A percentile compares a stretch with the other conserved stretches of the same genome.
phyloP scores from a whole-genome alignment of 495 filamentous ascomycete genomes.

The Trichoderma reesei region DNA sequence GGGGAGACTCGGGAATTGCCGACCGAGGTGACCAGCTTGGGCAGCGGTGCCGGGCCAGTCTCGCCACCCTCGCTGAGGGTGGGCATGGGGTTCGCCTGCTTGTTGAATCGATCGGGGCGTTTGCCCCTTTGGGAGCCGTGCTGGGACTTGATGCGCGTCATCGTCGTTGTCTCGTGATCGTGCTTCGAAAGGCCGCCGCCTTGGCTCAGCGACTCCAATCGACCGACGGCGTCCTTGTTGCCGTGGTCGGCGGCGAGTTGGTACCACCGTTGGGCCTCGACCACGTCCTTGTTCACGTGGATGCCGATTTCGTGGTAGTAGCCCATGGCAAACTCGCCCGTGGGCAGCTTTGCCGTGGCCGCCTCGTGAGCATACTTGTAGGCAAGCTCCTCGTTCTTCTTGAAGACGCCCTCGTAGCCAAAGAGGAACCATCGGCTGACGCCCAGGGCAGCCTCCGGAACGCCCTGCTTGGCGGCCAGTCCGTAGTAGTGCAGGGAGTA shows the following conservation, averaged over 20 bases:
- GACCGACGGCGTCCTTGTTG: slow-evolving; percentile 75
- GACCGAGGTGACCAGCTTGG: slow-evolving; percentile 17
- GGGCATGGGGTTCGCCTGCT: slow-evolving; percentile 35
- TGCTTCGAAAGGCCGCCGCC: slow-evolving; percentile 78
- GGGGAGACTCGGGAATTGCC: slow-evolving; percentile 21
- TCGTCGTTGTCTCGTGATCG: slow-evolving; percentile 87
- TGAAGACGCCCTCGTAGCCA: slow-evolving; percentile 80
- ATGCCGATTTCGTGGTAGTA: slow-evolving; percentile 98
- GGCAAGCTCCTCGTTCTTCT: slow-evolving; percentile 90
- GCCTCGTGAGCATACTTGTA: slow-evolving; percentile 85
- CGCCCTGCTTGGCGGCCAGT: slow-evolving; percentile 76
- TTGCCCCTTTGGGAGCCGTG: slow-evolving; percentile 76
- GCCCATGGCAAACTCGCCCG: slow-evolving; percentile 92
- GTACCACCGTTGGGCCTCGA: slow-evolving; percentile 84
- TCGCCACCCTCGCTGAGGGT: slow-evolving; percentile 32
- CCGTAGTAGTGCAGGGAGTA: slow-evolving; percentile 93
- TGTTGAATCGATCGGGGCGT: slow-evolving; percentile 55
- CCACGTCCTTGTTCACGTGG: slow-evolving; percentile 67
- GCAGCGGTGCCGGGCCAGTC: slow-evolving; percentile 10
- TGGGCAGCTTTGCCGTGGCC: slow-evolving; percentile 67
- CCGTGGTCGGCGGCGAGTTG: slow-evolving; percentile 80
- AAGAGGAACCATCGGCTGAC: slow-evolving; percentile 99
- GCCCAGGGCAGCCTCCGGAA: slow-evolving; percentile 87
- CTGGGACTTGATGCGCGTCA: slow-evolving; percentile 83
- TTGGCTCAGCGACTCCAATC: slow-evolving; percentile 76